Conservation (phyloP, 176 grass and related monocot species). For the Cymbopogon citratus region DNA sequence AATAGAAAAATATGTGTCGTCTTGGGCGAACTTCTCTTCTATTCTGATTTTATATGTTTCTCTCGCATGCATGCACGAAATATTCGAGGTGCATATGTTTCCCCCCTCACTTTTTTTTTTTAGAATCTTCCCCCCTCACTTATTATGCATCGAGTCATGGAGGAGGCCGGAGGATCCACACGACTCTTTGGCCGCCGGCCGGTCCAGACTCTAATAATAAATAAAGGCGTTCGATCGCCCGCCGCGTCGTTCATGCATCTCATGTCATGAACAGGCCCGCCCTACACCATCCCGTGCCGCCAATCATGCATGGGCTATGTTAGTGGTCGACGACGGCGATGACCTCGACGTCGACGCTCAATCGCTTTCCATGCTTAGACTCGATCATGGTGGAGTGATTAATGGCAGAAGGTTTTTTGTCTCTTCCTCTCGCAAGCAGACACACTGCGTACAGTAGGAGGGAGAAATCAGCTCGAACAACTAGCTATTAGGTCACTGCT, state of each 20-base stretch:
- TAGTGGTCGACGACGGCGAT: background rate
- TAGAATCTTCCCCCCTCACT: background rate
- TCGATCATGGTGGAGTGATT: background rate
- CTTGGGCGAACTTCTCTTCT: no score
- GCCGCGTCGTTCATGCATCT: slow-evolving; percentile 17
- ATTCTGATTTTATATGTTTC: no score
- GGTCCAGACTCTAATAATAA: background rate
- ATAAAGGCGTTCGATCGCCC: background rate
- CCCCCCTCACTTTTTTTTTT: no score
- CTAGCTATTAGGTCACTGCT: slow-evolving; percentile 14
- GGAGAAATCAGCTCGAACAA: slow-evolving; percentile 9
- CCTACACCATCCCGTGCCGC: background rate
- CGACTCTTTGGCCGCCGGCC: background rate
- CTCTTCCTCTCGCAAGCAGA: slow-evolving; percentile 10
- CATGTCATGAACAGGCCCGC: slow-evolving; percentile 10
- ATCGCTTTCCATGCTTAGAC: background rate
- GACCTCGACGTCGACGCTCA: background rate
- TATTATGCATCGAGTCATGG: background rate
- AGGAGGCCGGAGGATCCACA: slow-evolving; percentile 14
- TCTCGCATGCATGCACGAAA: background rate
- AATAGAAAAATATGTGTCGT: no score
- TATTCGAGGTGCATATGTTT: background rate
- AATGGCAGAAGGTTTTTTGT: background rate
- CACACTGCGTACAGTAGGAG: background rate
- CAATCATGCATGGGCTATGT: slow-evolving; percentile 33